Evolutionary conservation across 106 monocot genomes (phyloP).

Genomic region (Acorus calamus): DNA sequence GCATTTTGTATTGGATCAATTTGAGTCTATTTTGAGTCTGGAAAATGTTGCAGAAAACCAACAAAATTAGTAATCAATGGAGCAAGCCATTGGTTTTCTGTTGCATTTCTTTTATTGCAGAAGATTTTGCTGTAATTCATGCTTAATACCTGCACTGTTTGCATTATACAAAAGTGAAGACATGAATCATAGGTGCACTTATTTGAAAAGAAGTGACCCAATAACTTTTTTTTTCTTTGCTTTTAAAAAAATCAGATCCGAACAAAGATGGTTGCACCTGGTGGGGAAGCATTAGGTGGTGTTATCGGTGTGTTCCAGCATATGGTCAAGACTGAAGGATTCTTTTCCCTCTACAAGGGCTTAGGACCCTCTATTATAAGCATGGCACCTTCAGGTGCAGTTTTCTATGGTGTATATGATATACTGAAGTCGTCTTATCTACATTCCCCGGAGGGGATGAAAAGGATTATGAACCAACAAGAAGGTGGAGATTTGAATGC

Average conservation of each 20-base stretch:
- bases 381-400: conserved; percentile 97
- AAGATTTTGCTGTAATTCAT: no score
- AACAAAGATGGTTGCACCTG: conserved; percentile 92
- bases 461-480: conserved; percentile 50
- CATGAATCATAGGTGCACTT: no score
- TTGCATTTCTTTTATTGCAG: no score
- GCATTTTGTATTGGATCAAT: no score
- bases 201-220: no score
- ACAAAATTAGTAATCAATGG: no score
- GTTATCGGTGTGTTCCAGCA: conserved; percentile 72
- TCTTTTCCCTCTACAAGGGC: conserved; percentile 93
- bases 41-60: no score
- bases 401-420: conserved; percentile 97
- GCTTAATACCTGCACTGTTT: no score
- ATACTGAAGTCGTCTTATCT: conserved; percentile 80
- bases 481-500: conserved; percentile 54
- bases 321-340: conserved; percentile 79
- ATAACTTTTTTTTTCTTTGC: no score
- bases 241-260: conserved; percentile 47
- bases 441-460: conserved; percentile 70
- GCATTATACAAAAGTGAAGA: no score
- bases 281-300: conserved; percentile 91
- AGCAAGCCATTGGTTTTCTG: no score
- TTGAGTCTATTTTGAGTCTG: no score
- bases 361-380: conserved; percentile 83